These are phyloP conservation scores for Penicillium sp. DNA, from an alignment of 2,329 filamentous ascomycete genomes.

Conservation along the genomic window DNA sequence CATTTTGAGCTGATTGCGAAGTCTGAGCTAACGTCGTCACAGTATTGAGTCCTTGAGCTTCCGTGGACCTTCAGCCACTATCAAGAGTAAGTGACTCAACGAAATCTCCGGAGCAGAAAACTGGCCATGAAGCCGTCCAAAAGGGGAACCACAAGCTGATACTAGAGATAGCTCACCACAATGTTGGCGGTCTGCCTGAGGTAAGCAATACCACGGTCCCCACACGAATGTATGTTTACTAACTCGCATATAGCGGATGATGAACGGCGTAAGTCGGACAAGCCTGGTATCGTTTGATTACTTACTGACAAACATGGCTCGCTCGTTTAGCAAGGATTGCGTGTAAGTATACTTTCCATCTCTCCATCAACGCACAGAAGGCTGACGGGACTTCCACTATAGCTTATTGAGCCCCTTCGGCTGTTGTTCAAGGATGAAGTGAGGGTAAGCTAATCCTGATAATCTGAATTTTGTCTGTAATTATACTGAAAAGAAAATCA, in stretches of 20 bases:
- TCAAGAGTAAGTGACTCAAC: constrained; percentile 67
- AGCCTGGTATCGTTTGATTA: constrained; percentile 3
- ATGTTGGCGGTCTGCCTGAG: constrained; percentile 64
- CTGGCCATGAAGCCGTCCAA: neutral
- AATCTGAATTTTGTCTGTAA: neutral
- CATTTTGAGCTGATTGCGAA: neutral
- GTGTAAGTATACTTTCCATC: constrained; percentile 11
- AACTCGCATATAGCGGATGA: constrained; percentile 48
- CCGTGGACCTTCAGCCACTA: constrained; percentile 70
- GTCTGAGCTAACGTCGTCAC: neutral
- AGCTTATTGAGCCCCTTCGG: constrained; percentile 71
- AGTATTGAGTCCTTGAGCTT: constrained; percentile 66
- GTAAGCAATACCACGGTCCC: constrained; percentile 6
- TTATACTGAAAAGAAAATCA: constrained; percentile 6
- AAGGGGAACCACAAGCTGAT: constrained; percentile 29
- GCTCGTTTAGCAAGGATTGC: constrained; percentile 17
- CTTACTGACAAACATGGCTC: constrained; percentile 7
- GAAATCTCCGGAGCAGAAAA: neutral
- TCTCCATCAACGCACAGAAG: neutral
- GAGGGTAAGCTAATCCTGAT: constrained; percentile 38
- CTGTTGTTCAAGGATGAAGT: constrained; percentile 87
- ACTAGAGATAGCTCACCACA: constrained; percentile 49
- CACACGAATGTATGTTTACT: constrained; percentile 4
- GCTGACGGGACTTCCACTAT: constrained; percentile 22
- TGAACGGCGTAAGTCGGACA: constrained; percentile 44